Evolutionary conservation across 768 basidiomycete genomes (phyloP).

Genomic region (Suillus clintonianus): DNA sequence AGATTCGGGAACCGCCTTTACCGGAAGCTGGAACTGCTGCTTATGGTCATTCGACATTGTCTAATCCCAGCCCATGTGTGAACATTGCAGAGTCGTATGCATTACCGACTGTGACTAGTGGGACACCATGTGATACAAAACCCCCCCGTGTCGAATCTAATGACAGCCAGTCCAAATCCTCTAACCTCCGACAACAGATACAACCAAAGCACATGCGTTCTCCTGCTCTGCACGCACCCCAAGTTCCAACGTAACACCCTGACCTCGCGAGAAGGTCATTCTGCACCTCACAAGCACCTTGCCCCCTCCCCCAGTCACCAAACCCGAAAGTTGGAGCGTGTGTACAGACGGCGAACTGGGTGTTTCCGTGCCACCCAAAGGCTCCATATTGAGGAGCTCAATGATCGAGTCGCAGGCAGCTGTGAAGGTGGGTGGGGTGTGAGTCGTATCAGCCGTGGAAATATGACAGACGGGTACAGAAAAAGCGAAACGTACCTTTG

Average conservation of each 20-base stretch:
- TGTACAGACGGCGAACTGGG: slow-evolving; percentile 87
- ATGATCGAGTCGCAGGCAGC: slow-evolving; percentile 96
- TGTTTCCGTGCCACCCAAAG: slow-evolving; percentile 86
- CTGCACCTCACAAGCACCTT: slow-evolving; percentile 92
- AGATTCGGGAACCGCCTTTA: slow-evolving; percentile 1
- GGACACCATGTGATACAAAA: slow-evolving; percentile 15
- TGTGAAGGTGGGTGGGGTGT: slow-evolving; percentile 33
- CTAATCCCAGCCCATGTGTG: slow-evolving; percentile 2
- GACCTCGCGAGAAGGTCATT: slow-evolving; percentile 90
- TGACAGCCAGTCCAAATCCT: slow-evolving; percentile 2
- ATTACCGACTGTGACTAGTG: background rate
- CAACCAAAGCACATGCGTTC: slow-evolving; percentile 81
- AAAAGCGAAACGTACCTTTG: slow-evolving; percentile 64
- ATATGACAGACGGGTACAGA: background rate
- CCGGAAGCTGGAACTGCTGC: background rate
- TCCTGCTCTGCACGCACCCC: slow-evolving; percentile 90
- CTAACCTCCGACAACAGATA: slow-evolving; percentile 84
- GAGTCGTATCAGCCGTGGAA: slow-evolving; percentile 12
- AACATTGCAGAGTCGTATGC: background rate
- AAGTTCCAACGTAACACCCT: slow-evolving; percentile 92
- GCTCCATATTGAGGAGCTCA: slow-evolving; percentile 96
- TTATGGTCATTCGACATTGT: slow-evolving; percentile 4
- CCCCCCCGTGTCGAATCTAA: background rate
- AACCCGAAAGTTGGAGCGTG: slow-evolving; percentile 89
- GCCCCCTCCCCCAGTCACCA: slow-evolving; percentile 91